Evolutionary conservation across 164 flowering plant genomes (phyloP).

Genomic region (Warburgia ugandensis): DNA sequence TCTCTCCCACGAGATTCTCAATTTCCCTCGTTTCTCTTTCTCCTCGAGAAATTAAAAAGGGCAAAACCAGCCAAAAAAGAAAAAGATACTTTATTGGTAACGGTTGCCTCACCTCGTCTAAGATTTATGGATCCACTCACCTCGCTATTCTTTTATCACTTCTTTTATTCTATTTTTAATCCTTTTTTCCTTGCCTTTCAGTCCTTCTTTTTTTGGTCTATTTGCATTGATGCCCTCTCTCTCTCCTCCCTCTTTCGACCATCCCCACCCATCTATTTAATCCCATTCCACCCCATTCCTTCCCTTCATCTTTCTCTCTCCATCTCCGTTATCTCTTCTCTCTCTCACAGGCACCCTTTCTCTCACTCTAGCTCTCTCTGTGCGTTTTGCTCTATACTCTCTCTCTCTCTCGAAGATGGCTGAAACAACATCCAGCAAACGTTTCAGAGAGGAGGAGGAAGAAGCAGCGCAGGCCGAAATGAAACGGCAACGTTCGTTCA

Average conservation of each 20-base stretch:
- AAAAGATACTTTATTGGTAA: no score
- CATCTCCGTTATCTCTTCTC: not conserved
- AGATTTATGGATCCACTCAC: no score
- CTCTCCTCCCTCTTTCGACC: not conserved
- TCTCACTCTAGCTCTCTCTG: not conserved
- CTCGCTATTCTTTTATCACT: no score
- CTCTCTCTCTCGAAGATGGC: not conserved
- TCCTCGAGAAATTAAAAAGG: no score
- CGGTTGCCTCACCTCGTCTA: no score
- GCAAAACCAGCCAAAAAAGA: no score
- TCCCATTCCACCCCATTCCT: not conserved
- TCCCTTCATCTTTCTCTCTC: not conserved
- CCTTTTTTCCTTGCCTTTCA: not conserved
- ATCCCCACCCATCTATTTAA: not conserved
- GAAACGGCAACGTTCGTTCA: constrained; percentile 4
- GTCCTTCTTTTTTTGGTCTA: not conserved
- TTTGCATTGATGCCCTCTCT: not conserved
- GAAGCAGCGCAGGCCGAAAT: not conserved
- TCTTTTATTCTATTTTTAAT: no score
- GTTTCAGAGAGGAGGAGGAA: constrained; percentile 3
- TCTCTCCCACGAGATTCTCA: no score
- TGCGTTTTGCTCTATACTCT: not conserved
- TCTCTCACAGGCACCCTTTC: not conserved
- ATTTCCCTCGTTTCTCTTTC: no score
- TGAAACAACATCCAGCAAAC: constrained; percentile 1